phyloP scores from a whole-genome alignment of 805 yeast species.

The Sugiyamaella qingdaonensis region DNA sequence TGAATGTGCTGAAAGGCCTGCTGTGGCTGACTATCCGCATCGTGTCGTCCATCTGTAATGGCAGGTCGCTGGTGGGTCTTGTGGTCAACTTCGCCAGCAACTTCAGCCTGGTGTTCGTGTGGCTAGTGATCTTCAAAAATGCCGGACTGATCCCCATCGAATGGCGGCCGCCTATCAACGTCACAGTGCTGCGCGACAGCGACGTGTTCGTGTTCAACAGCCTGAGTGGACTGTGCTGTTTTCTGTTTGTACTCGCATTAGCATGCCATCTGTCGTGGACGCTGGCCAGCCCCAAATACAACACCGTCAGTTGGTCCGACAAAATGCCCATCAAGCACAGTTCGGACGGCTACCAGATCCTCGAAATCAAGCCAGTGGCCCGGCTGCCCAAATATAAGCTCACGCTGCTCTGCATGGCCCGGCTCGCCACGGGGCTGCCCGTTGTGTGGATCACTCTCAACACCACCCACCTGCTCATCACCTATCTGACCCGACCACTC shows the following conservation, averaged over 20 bases:
- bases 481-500: constrained; percentile 24
- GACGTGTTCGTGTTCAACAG: constrained; percentile 35
- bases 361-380: neutral
- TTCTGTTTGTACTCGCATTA: neutral
- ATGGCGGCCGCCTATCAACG: constrained; percentile 52
- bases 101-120: constrained; percentile 28
- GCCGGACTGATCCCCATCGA: constrained; percentile 48
- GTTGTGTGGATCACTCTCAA: constrained; percentile 8
- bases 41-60: constrained; percentile 5
- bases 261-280: neutral
- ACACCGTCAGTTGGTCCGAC: neutral
- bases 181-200: constrained; percentile 41
- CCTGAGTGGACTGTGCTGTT: constrained; percentile 16
- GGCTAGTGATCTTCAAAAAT: constrained; percentile 17
- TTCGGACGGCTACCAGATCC: neutral
- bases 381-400: neutral
- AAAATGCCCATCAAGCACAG: neutral
- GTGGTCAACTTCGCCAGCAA: constrained; percentile 6
- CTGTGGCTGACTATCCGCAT: neutral
- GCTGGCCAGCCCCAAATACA: neutral
- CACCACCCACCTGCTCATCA: constrained; percentile 1
- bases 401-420: neutral
- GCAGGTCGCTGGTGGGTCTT: constrained; percentile 6
- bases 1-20: neutral
- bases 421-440: neutral